Base-by-base conservation (phyloP, 352 stramenopile genomes). In the Phytophthora aleatoria region DNA sequence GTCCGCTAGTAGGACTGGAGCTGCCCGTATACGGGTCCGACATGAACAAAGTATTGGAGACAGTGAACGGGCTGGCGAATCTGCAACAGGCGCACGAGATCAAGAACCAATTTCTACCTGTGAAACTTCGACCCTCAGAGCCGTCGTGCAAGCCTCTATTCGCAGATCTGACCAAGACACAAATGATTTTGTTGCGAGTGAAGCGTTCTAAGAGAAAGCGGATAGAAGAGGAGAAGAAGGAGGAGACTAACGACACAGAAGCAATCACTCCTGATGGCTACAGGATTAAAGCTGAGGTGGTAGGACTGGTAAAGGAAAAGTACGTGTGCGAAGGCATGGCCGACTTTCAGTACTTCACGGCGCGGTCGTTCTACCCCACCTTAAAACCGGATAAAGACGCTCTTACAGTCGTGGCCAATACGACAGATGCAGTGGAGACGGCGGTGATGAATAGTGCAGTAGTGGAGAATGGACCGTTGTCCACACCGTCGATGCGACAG, bases 301-400 rank as follows among this genome's bases (percentile, higher is more conserved):
- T 89, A 13, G 85, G 82, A 0, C 57, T 93, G 44, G 73, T 90
- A 31, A 68, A 69, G 6, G 86, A 92, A 47, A 94, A 92, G 63
- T 94, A 91, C 58, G 83, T 93, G 44, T 93, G 86, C 56, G 83
- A 94, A 68, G 86, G 86, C 55, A 92, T 94, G 84, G 86, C 85
- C 28, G 86, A 94, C 64, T 94, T 92, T 67, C 86, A 94, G 69
- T 94, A 90, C 70, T 83, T 94, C 31, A 91, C 86, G 1, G 71
- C 84, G 20, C 56, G 73, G 13, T 67, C 73, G 20, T 94, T 92
- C 60, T 87, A 84, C 47, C 75, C 79, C 12, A 71, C 72, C 31
- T 50, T 49, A n/a, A 62, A 73, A 44, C 59, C 61, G n/a, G 49
- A 64, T 2, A 70, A 70, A 63, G 55, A 71, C 49, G 56, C 59